Percentiles rank a stretch among this genome's conserved stretches.
Evolutionary conservation across 1,284 basidiomycete species (phyloP).

Genomic region (Ganoderma leucocontextum): DNA sequence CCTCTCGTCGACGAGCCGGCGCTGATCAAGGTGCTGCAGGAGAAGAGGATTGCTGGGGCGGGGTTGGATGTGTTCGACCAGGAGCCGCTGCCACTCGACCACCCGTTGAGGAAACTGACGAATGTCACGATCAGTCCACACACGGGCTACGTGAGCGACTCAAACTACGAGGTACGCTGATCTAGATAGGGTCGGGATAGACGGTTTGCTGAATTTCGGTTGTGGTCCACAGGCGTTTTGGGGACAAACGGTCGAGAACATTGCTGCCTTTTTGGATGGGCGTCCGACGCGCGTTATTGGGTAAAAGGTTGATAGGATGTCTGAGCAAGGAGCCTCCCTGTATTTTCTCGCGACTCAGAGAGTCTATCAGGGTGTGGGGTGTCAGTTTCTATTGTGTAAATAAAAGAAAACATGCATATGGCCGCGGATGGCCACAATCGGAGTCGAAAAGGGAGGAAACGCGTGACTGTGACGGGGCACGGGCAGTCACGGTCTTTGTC

Average conservation of each 20-base stretch:
- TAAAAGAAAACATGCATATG: too few species aligned
- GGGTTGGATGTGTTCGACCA: slow-evolving; percentile 68
- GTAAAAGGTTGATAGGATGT: slow-evolving; percentile 18
- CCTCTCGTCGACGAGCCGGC: slow-evolving; percentile 66
- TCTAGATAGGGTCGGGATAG: not conserved
- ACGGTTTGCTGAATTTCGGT: slow-evolving; percentile 1
- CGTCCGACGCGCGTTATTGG: slow-evolving; percentile 40
- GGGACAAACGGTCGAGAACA: slow-evolving; percentile 59
- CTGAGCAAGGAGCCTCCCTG: too few species aligned
- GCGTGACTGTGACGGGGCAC: slow-evolving; percentile 41
- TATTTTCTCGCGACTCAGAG: not conserved
- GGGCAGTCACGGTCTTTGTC: slow-evolving; percentile 37
- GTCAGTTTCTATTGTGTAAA: not conserved
- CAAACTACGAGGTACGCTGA: slow-evolving; percentile 52
- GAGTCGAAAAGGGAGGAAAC: not conserved
- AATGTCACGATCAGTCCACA: slow-evolving; percentile 70
- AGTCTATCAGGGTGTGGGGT: not conserved
- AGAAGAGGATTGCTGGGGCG: slow-evolving; percentile 60
- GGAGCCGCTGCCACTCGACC: slow-evolving; percentile 67
- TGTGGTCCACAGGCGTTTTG: slow-evolving; percentile 40
- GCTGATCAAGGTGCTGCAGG: slow-evolving; percentile 56
- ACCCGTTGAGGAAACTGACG: slow-evolving; percentile 57
- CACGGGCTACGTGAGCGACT: slow-evolving; percentile 63
- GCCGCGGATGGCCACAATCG: not conserved
- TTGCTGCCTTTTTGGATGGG: slow-evolving; percentile 54